A percentile compares a stretch with the other conserved stretches of the same genome.
Conservation (phyloP, 2,329 filamentous ascomycete species). For the Colletotrichum sp. region DNA sequence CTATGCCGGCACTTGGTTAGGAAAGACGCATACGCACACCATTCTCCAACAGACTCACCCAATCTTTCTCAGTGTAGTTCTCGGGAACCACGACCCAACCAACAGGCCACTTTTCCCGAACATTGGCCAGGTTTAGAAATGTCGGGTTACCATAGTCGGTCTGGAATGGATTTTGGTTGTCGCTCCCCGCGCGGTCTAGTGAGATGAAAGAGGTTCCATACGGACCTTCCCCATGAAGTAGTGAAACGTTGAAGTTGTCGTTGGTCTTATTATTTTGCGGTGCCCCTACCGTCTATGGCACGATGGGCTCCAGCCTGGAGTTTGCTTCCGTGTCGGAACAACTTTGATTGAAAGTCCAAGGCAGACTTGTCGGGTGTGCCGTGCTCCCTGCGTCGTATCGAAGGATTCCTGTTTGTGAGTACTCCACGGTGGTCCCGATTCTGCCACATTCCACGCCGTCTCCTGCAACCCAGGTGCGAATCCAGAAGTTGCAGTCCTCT, state of each 20-base stretch:
- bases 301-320: constrained; percentile 28
- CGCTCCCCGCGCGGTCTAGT: neutral
- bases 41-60: neutral
- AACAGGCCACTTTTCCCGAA: constrained; percentile 1
- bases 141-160: constrained; percentile 47
- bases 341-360: constrained; percentile 20
- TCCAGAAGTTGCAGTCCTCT: constrained; percentile 25
- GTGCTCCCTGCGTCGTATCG: constrained; percentile 23
- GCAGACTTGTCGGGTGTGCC: constrained; percentile 13
- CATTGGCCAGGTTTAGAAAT: constrained; percentile 28
- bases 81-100: constrained; percentile 22
- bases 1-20: neutral
- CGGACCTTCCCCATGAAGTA: neutral
- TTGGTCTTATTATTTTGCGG: constrained; percentile 1
- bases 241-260: neutral
- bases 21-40: neutral
- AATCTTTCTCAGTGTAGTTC: constrained; percentile 19
- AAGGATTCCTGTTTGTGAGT: constrained; percentile 27
- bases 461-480: constrained; percentile 21
- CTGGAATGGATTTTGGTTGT: constrained; percentile 21
- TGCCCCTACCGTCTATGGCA: constrained; percentile 21
- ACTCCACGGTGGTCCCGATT: neutral
- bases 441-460: neutral
- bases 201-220: constrained; percentile 28
- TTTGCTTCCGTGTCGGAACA: constrained; percentile 31